Evolutionary conservation across 306 rosid species (phyloP).

Genomic region (Oxytropis ochrocephala): DNA sequence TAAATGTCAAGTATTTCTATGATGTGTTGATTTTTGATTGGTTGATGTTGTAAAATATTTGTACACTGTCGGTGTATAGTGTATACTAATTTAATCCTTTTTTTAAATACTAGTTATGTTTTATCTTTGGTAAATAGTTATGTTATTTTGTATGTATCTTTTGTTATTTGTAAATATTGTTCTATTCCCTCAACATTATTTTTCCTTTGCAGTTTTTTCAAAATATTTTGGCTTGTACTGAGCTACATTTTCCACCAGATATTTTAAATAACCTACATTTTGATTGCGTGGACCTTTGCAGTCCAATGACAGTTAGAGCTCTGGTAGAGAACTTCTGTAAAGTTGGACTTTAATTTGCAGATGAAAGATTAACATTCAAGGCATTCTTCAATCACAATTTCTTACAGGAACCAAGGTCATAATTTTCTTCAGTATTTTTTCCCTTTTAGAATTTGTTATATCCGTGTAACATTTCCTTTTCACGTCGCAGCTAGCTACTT

Average conservation of each 20-base stretch:
- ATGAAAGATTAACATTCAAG: slow-evolving; percentile 75
- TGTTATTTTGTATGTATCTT: neutral
- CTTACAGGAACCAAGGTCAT: slow-evolving; percentile 59
- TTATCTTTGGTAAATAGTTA: neutral
- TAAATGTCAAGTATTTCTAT: too few relatives aligned
- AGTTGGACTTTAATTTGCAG: slow-evolving; percentile 54
- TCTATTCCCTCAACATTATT: slow-evolving; percentile 7
- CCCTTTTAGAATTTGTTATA: neutral
- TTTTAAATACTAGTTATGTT: neutral
- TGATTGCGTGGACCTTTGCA: slow-evolving; percentile 85
- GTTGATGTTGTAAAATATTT: too few relatives aligned
- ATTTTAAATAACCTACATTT: slow-evolving; percentile 59
- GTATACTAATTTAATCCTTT: too few relatives aligned
- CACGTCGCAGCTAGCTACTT: neutral
- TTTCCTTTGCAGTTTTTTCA: slow-evolving; percentile 70
- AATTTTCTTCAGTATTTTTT: neutral
- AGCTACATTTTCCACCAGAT: slow-evolving; percentile 63
- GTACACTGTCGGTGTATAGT: too few relatives aligned
- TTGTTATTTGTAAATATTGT: neutral
- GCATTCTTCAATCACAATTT: slow-evolving; percentile 79
- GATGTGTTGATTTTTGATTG: neutral
- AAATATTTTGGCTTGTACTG: slow-evolving; percentile 69
- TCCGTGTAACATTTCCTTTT: slow-evolving; percentile 3
- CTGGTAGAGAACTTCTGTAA: slow-evolving; percentile 17
- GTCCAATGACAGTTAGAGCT: slow-evolving; percentile 28